Evolutionary conservation across 352 stramenopile genomes (phyloP), one percentile per base, ranked within the genome.

Genomic region (Phytophthora fragariaefolia): DNA sequence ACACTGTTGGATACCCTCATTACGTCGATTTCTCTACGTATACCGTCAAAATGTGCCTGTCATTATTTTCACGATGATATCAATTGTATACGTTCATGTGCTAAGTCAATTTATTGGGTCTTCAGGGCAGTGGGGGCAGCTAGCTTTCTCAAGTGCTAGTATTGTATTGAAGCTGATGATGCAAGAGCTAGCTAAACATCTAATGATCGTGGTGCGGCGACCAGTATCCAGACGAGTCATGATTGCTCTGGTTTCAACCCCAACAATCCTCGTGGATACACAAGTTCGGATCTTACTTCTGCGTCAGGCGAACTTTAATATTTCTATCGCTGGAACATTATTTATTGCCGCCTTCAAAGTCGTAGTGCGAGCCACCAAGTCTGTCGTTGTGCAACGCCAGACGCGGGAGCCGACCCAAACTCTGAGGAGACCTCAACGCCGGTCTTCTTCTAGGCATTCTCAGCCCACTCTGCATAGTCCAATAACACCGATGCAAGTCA

Each of bases 261-360:
- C 75, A 17, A 79, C 70, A 1, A 73, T 86, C 36, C 51, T 81
- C n/a, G 66, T 82, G 22, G 62, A 80, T 48, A 79, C 73, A 4
- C 73, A 82, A 49, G 70, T 77, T 17, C 69, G 74, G 0, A 59
- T 81, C 7, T 30, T 77, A n/a, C 47, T 85, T 15, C 53, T 85
- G 23, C 71, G 63, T 3, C 55, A 64, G 17, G 23, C 52, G 2
- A 79, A 58, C 32, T 13, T 71, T 1, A 69, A 42, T 6, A 47
- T 71, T 20, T 72, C 69, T 1, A 38, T 77, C 0, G 53, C 22
- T 3, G 63, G 65, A 10, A 71, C 66, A 1, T n/a, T 80, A 1
- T 27, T 59, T 15, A 49, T 77, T 15, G 71, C 48, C 3, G 12
- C 65, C 6, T 52, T 69, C 17, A 66, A 83, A 56, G 65, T 83